Base-by-base conservation (phyloP, 306 rosid species). In the Mucuna pruriens region DNA sequence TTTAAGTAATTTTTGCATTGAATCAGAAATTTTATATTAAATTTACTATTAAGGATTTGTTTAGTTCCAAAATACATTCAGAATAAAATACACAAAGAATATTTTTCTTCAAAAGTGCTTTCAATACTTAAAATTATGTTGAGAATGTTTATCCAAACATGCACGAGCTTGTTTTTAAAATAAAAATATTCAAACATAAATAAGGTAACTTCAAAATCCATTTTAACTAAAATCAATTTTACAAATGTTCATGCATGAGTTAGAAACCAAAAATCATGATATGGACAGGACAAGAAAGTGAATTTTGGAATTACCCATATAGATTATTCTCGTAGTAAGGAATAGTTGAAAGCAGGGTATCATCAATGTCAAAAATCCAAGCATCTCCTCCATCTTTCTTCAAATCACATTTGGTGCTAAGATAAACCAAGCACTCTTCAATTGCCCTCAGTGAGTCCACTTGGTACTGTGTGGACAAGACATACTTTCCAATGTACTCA, bases 291-390 rank as follows among this genome's bases (percentile, higher is more conserved):
- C 9, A 72, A 51, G 71, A 58, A 7, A 65, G n/a, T 36, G 46
- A 65, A 44, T 17, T 52, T n/a, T 3, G 6, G 29, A 65, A 3
- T 74, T 89, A 90, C 93, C 91, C 92, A 3, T 49, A 89, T 45
- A 75, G 45, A 38, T 85, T 77, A 15, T 84, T 76, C 86, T 84
- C 90, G 85, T 76, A 87, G 83, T 69, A 90, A 55, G 94, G 93
- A 74, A 86, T 83, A 0, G 90, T 89, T 15, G 92, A 90, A 31
- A 89, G 80, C 0, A 92, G 83, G 19, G 93, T 89, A 4, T 92
- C 92, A 76, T 92, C 97, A 71, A 90, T 66, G 70, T 92, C 97
- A 52, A 92, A 92, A 86, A 90, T 85, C 92, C 97, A 92, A 79
- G 92, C 94, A 85, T 90, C 93, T 31, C 33, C 74, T 9, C 90